These are phyloP conservation scores for Cryptosporidium bovis DNA, from an alignment of 169 alveolate genomes.

Conservation along the genomic window DNA sequence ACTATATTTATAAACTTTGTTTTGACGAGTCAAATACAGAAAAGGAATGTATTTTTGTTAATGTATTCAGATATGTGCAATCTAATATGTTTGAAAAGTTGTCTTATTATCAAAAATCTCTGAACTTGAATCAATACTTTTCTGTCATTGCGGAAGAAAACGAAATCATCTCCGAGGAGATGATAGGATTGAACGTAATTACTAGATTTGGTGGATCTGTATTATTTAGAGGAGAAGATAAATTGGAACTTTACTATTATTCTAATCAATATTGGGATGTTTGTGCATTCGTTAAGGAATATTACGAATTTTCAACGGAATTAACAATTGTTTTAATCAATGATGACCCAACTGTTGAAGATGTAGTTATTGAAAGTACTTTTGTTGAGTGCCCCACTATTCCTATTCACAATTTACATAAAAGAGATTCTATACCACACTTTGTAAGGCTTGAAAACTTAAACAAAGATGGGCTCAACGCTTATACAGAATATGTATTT, in stretches of 20 bases:
- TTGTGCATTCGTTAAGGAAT: constrained; percentile 52
- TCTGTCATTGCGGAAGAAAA: constrained; percentile 47
- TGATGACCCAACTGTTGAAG: constrained; percentile 17
- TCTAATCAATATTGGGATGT: constrained; percentile 33
- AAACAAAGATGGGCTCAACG: neutral
- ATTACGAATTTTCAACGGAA: constrained; percentile 17
- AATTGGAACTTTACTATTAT: constrained; percentile 13
- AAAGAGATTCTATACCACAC: neutral
- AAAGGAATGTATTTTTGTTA: constrained; percentile 28
- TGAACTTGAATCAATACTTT: constrained; percentile 9
- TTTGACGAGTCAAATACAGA: neutral
- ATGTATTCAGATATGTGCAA: constrained; percentile 46
- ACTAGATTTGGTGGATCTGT: constrained; percentile 52
- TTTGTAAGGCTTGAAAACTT: neutral
- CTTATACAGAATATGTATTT: neutral
- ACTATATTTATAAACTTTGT: constrained; percentile 10
- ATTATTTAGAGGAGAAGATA: constrained; percentile 8
- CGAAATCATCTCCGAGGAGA: constrained; percentile 22
- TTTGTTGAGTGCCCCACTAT: constrained; percentile 20
- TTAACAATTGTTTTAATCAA: constrained; percentile 4
- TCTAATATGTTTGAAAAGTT: constrained; percentile 26
- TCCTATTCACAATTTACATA: neutral
- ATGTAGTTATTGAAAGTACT: constrained; percentile 6
- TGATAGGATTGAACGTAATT: constrained; percentile 24
- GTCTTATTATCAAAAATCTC: constrained; percentile 16